A percentile compares a stretch with the other conserved stretches of the same genome.
Evolutionary conservation across 176 grass and related monocot species (phyloP).

Genomic region (Saccharum spontaneum): DNA sequence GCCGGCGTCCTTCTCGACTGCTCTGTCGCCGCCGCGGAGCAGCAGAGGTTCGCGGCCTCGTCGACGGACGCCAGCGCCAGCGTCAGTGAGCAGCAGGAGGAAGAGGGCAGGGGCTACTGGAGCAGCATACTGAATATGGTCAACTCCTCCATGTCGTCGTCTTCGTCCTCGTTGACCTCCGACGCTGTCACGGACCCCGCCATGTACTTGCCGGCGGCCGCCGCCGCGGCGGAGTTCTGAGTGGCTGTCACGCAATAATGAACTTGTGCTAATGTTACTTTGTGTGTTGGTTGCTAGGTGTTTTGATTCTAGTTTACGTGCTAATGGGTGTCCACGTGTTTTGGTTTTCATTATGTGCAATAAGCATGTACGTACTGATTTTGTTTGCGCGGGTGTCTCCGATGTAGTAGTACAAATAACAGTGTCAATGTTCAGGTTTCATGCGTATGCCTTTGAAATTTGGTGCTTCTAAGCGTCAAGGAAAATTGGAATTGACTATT

Average conservation of each 20-base stretch:
- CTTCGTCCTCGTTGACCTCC: slow-evolving; percentile 35
- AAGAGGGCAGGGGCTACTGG: slow-evolving; percentile 67
- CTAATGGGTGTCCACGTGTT: neutral
- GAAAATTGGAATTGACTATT: neutral
- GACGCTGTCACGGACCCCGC: slow-evolving; percentile 18
- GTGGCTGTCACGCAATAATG: neutral
- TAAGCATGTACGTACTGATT: slow-evolving; percentile 28
- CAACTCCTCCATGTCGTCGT: slow-evolving; percentile 50
- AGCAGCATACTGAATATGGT: slow-evolving; percentile 65
- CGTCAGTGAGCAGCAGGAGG: neutral
- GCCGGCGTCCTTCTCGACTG: slow-evolving; percentile 20
- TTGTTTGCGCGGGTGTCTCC: neutral
- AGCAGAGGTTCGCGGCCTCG: slow-evolving; percentile 5
- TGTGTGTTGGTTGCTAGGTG: slow-evolving; percentile 1
- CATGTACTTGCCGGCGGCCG: slow-evolving; percentile 14
- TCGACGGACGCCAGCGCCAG: neutral
- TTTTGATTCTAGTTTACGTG: neutral
- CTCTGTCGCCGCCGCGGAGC: neutral
- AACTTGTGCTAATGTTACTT: slow-evolving; percentile 27
- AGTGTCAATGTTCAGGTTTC: slow-evolving; percentile 1
- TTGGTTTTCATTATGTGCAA: slow-evolving; percentile 2
- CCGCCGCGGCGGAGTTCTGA: slow-evolving; percentile 29
- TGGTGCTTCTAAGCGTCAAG: neutral
- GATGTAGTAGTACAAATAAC: slow-evolving; percentile 2
- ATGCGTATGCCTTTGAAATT: neutral